Evolutionary conservation across 805 yeast species (phyloP), one percentile per base, ranked within the genome.

Genomic region (Saturnispora ahearnii): DNA sequence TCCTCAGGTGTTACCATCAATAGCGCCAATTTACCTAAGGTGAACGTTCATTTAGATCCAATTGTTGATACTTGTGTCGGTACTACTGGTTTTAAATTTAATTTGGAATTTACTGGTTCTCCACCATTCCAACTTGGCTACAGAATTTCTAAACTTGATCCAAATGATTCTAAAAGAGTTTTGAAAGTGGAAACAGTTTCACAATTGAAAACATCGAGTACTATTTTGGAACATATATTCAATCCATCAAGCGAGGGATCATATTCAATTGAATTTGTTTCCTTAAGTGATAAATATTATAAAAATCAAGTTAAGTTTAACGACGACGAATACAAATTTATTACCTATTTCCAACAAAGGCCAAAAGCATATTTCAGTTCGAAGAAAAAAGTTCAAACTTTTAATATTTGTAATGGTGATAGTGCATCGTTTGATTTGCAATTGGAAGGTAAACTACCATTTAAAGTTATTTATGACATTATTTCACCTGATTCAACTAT

Each of bases 11-110:
- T 84, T 10, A 60, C 69, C 15, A 73, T 87, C 1, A 50, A 58
- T n/a, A 55, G 62, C 11, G 77, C 74, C 1, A 62, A 62, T 2
- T 46, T 55, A 36, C 78, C 77, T 3, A 72, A 74, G 1, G 68
- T 74, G 18, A 60, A 61, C 2, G 71, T 78, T 13, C 42, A 56
- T 2, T 79, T 88, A 1, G 70, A 70, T 12, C 79, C 91, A 3
- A 79, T 91, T 2, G 71, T 79, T 26, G 98, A 91, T 59, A 78
- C 84, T 45, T 93, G 99, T 69, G 85, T 93, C 30, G 99, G 99
- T 0, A 87, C 89, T 42, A 82, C 88, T 8, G 99, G 97, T 0
- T 78, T 73, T 57, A 70, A 71, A 24, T 79, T 89, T 52, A 72
- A 74, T 31, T 88, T 87, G 53, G 86, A 82, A 46, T 72, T 90